phyloP scores from a whole-genome alignment of 148 eudicot genomes.

The Camellia granthamiana region DNA sequence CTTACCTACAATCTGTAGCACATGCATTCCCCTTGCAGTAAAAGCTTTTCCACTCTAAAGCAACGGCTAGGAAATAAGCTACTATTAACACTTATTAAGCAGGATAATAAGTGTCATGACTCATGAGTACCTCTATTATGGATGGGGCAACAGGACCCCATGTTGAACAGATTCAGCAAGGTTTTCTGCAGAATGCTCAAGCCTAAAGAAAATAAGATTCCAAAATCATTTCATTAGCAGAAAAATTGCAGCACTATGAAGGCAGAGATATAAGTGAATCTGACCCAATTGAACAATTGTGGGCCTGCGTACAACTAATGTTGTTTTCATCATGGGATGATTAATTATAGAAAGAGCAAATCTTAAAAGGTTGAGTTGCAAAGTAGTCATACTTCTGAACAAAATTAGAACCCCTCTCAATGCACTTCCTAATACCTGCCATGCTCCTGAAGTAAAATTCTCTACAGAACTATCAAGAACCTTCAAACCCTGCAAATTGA shows the following conservation, averaged over 20 bases:
- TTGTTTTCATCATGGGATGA: background rate
- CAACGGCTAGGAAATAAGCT: constrained; percentile 9
- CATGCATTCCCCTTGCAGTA: constrained; percentile 86
- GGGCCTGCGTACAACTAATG: background rate
- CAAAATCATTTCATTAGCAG: background rate
- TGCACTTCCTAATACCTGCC: constrained; percentile 96
- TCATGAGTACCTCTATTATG: constrained; percentile 61
- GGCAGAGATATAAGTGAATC: background rate
- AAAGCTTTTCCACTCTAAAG: constrained; percentile 84
- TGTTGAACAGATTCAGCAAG: constrained; percentile 75
- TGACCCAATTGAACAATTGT: background rate
- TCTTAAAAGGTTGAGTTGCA: constrained; percentile 1
- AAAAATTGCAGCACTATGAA: background rate
- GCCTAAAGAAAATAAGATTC: constrained; percentile 40
- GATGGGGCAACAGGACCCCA: constrained; percentile 67
- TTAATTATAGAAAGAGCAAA: background rate
- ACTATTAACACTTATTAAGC: constrained; percentile 9
- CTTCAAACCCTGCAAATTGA: constrained; percentile 71
- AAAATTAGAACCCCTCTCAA: constrained; percentile 72
- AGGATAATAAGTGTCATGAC: background rate
- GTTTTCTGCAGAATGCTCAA: constrained; percentile 76
- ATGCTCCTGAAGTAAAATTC: constrained; percentile 89
- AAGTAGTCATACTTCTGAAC: constrained; percentile 63
- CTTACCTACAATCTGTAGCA: constrained; percentile 88
- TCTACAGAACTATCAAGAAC: constrained; percentile 76